A percentile compares a stretch with the other conserved stretches of the same genome.
Evolutionary conservation across 441 rosid species (phyloP).

Genomic region (Populus hybrid): DNA sequence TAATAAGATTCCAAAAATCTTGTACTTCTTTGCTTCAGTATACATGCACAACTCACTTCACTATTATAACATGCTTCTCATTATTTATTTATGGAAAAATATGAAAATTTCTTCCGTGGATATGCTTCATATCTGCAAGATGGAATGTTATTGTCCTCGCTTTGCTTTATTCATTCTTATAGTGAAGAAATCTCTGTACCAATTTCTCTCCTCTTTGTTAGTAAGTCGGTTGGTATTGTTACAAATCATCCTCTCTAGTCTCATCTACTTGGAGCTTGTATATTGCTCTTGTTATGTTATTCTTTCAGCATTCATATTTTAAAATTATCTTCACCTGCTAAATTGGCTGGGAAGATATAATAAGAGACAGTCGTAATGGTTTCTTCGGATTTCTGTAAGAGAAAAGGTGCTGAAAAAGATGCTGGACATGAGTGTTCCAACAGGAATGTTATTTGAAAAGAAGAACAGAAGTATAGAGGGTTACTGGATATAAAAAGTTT

Average conservation of each 20-base stretch:
- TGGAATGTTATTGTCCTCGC: not conserved
- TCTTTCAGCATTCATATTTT: not conserved
- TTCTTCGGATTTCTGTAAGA: not conserved
- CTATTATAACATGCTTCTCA: not conserved
- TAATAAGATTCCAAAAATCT: constrained; percentile 17
- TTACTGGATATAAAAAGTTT: not conserved
- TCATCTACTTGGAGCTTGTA: not conserved
- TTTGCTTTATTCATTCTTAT: not conserved
- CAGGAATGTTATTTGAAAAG: not conserved
- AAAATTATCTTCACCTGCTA: not conserved
- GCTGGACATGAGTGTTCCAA: not conserved
- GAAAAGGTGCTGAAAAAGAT: not conserved
- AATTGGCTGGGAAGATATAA: not conserved
- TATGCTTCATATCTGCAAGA: constrained; percentile 13
- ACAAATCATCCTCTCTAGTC: not conserved
- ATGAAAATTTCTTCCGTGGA: not conserved
- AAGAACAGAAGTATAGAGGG: not conserved
- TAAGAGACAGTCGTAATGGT: not conserved
- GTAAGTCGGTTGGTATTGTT: not conserved
- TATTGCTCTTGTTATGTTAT: not conserved
- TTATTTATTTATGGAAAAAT: not conserved
- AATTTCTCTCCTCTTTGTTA: not conserved
- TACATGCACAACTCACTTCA: not conserved
- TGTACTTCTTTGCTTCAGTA: not conserved
- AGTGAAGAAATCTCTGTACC: not conserved